phyloP scores from a whole-genome alignment of 306 rosid genomes.

The Sechiopsis laciniata region DNA sequence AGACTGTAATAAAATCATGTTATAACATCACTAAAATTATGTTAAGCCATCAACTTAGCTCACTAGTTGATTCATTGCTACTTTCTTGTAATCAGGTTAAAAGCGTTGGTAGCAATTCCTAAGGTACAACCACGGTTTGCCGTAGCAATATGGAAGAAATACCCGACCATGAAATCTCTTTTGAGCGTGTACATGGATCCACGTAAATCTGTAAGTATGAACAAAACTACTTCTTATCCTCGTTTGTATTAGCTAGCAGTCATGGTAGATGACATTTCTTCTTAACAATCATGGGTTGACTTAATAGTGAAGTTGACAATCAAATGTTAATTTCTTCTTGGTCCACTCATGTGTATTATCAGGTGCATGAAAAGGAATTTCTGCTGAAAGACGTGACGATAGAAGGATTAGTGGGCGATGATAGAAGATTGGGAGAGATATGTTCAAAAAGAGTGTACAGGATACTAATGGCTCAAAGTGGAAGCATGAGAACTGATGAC shows the following conservation, averaged over 20 bases:
- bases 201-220: slow-evolving; percentile 49
- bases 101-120: slow-evolving; percentile 87
- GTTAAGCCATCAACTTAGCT: background rate
- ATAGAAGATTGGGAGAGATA: slow-evolving; percentile 76
- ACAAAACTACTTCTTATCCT: slow-evolving; percentile 9
- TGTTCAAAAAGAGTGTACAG: slow-evolving; percentile 90
- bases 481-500: slow-evolving; percentile 69
- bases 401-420: slow-evolving; percentile 65
- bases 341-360: slow-evolving; percentile 20
- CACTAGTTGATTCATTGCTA: background rate
- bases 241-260: background rate
- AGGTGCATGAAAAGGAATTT: slow-evolving; percentile 83
- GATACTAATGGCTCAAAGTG: slow-evolving; percentile 71
- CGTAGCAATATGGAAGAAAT: slow-evolving; percentile 76
- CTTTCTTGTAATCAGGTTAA: slow-evolving; percentile 49
- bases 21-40: background rate
- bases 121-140: slow-evolving; percentile 96
- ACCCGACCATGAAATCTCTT: slow-evolving; percentile 84
- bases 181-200: slow-evolving; percentile 76
- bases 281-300: background rate
- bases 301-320: no score
- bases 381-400: slow-evolving; percentile 65
- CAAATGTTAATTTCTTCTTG: no score
- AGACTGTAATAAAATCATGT: background rate
- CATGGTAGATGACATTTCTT: background rate